Conservation (phyloP, 306 rosid genomes). For the Sphenostylis stenocarpa region DNA sequence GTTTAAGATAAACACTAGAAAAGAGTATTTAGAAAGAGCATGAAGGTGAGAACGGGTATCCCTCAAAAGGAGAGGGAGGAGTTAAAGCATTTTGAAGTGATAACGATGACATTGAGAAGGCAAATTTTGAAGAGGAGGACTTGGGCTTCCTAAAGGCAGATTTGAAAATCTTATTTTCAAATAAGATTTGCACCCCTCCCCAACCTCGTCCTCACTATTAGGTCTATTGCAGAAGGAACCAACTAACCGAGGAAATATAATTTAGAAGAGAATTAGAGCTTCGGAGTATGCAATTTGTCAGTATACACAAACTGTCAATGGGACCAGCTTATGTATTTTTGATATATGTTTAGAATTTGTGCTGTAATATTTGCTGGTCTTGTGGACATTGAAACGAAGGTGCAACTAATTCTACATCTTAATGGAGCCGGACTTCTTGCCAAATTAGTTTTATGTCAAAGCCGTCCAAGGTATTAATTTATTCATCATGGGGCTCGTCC, state of each 20-base stretch:
- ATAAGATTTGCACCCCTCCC: not conserved
- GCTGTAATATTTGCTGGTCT: not conserved
- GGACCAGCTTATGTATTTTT: not conserved
- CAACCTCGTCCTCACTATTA: not conserved
- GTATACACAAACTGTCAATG: conserved; percentile 3
- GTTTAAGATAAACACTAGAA: too few species aligned
- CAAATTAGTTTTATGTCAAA: not conserved
- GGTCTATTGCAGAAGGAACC: conserved; percentile 35
- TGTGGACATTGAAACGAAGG: not conserved
- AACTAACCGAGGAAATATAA: not conserved
- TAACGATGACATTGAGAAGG: too few species aligned
- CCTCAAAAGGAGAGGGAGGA: too few species aligned
- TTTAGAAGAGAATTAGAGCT: conserved; percentile 6
- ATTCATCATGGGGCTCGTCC: conserved; percentile 46
- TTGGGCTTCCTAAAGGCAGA: too few species aligned
- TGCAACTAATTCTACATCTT: not conserved
- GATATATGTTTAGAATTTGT: not conserved
- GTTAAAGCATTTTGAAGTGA: too few species aligned
- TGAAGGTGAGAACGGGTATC: too few species aligned
- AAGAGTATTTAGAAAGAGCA: too few species aligned
- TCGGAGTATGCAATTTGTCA: not conserved
- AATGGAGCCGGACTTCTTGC: not conserved
- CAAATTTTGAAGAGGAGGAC: too few species aligned
- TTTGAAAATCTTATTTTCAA: too few species aligned
- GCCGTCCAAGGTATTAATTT: not conserved